Base-by-base conservation (phyloP, 2,329 filamentous ascomycete genomes). In the Ophiostoma sp. region DNA sequence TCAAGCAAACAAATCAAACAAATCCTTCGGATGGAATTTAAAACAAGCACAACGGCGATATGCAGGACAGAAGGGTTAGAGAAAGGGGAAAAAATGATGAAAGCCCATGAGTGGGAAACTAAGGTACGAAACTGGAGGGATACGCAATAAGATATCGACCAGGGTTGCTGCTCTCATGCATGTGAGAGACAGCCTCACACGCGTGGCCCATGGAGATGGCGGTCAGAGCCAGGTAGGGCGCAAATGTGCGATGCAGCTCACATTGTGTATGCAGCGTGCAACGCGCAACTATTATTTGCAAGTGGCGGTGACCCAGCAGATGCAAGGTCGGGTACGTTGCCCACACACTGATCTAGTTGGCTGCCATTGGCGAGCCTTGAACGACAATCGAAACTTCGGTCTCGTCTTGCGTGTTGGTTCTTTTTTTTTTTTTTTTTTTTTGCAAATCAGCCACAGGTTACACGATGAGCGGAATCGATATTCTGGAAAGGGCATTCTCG, bases 291-390 rank as follows among this genome's bases (percentile, higher is more conserved):
- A 11, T 7, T 9, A 19, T 68, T 50, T 11, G 48, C 55, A 66
- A 73, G 31, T 71, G 66, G 72, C 59, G 57, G 72, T 73, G 55
- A 48, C 59, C 25, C 25, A 50, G 15, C 6, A n/a, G 17, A 48
- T 55, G 57, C 42, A 70, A 55, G 31, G 45, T 72, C 48, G 61
- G 59, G 25, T 68, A 50, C 64, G 42, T n/a, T 50, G 45, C 42
- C 6, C 64, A 22, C 45, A 50, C 64, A 15, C 22, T 68, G 64
- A 42, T 50, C 45, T 33, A 50, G 64, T 50, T 68, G 64, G 25
- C 17, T 50, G 64, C 17, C 42, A 31, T 48, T 45, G 39, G 39
- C 63, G 25, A 66, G 39, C 11, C 12, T 66, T 48, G 63, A 31
- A 63, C 59, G 59, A 39, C 59, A 63, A 22, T 63, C 33, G 59